Evolutionary conservation across 345 rosid genomes (phyloP).

Genomic region (Ceriops decandra): DNA sequence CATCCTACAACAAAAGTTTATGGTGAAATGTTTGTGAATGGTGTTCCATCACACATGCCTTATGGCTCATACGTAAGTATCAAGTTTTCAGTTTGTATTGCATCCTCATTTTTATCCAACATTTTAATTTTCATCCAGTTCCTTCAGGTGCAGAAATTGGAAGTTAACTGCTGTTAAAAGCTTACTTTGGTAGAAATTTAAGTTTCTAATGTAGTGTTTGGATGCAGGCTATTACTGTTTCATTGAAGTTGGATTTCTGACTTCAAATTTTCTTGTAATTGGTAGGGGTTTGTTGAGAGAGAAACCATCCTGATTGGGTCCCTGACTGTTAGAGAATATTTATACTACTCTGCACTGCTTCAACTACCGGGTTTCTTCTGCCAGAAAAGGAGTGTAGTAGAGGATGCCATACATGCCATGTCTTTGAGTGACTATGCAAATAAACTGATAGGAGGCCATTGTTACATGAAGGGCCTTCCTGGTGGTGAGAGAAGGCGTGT

Average conservation of each 20-base stretch:
- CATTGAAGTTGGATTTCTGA: constrained; percentile 13
- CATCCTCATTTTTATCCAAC: background rate
- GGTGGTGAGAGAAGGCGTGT: constrained; percentile 96
- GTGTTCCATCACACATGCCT: constrained; percentile 61
- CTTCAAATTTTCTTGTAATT: constrained; percentile 17
- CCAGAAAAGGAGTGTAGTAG: constrained; percentile 84
- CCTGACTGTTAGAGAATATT: constrained; percentile 85
- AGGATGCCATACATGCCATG: constrained; percentile 98
- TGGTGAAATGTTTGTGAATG: constrained; percentile 87
- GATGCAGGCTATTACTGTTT: background rate
- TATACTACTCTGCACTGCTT: constrained; percentile 92
- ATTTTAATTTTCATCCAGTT: background rate
- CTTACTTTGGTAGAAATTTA: background rate
- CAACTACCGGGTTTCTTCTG: constrained; percentile 96
- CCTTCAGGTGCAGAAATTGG: no score
- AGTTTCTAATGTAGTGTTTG: background rate
- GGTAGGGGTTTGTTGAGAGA: constrained; percentile 90
- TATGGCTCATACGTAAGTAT: constrained; percentile 92
- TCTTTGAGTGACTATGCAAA: constrained; percentile 86
- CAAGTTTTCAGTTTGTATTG: no score
- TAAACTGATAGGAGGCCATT: constrained; percentile 94
- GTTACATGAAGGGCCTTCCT: constrained; percentile 89
- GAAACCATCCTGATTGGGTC: constrained; percentile 77
- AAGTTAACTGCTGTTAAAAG: no score
- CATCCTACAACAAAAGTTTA: constrained; percentile 71